phyloP scores from a whole-genome alignment of 176 grass and related monocot genomes.

The sorghum (Sorghum bicolor) region DNA sequence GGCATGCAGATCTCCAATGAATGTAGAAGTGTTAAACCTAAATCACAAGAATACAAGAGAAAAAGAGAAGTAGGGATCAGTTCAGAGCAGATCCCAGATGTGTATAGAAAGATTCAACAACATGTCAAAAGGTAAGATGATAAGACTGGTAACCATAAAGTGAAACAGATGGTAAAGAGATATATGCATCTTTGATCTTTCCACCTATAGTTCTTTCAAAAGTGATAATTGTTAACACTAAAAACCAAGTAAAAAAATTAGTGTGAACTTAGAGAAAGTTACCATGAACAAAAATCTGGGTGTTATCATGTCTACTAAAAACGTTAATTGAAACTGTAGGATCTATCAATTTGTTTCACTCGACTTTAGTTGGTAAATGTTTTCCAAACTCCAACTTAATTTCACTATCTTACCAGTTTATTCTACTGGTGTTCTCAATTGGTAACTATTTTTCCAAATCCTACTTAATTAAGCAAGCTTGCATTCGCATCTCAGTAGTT shows the following conservation, averaged over 20 bases:
- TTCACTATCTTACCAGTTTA: neutral
- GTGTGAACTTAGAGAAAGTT: constrained; percentile 28
- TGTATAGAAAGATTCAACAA: constrained; percentile 11
- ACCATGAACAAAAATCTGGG: constrained; percentile 80
- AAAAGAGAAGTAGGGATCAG: neutral
- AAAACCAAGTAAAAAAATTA: neutral
- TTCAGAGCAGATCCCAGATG: neutral
- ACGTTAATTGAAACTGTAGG: constrained; percentile 70
- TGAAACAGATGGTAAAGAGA: constrained; percentile 6
- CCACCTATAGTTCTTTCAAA: neutral
- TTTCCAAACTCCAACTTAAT: constrained; percentile 22
- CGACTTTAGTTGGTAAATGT: neutral
- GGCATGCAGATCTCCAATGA: too few species aligned
- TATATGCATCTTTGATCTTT: neutral
- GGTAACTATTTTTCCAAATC: constrained; percentile 7
- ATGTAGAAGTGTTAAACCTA: too few species aligned
- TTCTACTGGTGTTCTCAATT: neutral
- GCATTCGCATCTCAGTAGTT: neutral
- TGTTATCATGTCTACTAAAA: constrained; percentile 94
- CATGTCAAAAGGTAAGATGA: neutral
- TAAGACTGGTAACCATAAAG: neutral
- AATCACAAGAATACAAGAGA: constrained; percentile 13
- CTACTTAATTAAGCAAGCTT: constrained; percentile 17
- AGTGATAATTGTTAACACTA: neutral
- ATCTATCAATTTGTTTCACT: neutral